Conservation (phyloP, 257 asterid genomes). For the Coffea canephora region DNA sequence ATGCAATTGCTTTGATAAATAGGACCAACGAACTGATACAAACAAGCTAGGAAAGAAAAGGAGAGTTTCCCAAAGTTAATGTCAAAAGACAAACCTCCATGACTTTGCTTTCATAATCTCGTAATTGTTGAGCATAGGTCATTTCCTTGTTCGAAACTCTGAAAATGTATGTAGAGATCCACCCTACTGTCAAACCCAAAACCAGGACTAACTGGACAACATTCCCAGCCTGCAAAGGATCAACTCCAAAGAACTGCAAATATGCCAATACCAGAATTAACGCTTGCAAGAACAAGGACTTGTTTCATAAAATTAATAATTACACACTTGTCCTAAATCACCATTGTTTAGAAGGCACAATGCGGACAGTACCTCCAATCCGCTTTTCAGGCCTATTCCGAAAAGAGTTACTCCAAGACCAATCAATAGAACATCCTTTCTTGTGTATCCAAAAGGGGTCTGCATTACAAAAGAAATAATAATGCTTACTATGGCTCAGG, state of each 20-base stretch:
- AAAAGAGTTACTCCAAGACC: conserved; percentile 71
- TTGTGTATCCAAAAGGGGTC: conserved; percentile 85
- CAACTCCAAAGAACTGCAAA: conserved; percentile 77
- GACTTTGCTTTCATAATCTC: conserved; percentile 92
- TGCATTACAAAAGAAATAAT: conserved; percentile 32
- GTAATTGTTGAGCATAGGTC: conserved; percentile 90
- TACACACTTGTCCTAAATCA: not conserved
- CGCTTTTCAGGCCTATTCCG: conserved; percentile 71
- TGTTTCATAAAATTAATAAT: not conserved
- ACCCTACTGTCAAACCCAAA: conserved; percentile 85
- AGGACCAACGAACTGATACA: not conserved
- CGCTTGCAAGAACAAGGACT: not conserved
- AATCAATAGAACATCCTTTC: conserved; percentile 89
- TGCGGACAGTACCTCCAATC: conserved; percentile 68
- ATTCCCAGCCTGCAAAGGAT: conserved; percentile 90
- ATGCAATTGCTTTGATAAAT: not conserved
- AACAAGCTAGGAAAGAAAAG: not conserved
- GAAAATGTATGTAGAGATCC: conserved; percentile 93
- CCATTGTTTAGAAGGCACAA: not conserved
- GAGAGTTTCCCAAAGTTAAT: not conserved
- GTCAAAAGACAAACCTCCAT: conserved; percentile 60
- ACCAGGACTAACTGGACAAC: conserved; percentile 89
- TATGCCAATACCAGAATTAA: conserved; percentile 20
- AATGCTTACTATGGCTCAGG: not conserved
- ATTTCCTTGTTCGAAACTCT: conserved; percentile 94